These are phyloP conservation scores for Choricystis sp. DNA, from an alignment of 139 green algal genomes.

Conservation along the genomic window DNA sequence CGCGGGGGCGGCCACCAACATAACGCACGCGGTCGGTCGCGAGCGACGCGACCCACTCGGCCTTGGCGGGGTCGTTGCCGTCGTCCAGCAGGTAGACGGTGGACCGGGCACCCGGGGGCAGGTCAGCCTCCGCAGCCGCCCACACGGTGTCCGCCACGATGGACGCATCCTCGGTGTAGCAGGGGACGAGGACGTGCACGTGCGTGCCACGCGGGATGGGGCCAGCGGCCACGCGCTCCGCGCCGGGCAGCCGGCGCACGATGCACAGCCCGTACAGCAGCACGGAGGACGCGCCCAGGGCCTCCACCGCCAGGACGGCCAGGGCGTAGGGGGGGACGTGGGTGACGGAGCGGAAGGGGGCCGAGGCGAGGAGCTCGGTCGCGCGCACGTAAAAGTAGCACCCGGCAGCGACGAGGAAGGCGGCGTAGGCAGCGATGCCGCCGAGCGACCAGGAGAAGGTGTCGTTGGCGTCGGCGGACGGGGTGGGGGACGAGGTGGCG, in stretches of 20 bases:
- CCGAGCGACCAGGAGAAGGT: neutral
- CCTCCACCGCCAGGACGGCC: neutral
- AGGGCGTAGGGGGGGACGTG: neutral
- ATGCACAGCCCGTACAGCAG: neutral
- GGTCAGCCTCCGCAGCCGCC: neutral
- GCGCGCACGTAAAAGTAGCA: neutral
- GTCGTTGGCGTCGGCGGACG: neutral
- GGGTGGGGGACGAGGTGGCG: neutral
- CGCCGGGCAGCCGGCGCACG: too few species aligned
- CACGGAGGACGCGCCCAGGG: neutral
- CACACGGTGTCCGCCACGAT: slow-evolving; percentile 10
- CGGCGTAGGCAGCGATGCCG: neutral
- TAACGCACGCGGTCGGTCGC: slow-evolving; percentile 13
- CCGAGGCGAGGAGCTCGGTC: neutral
- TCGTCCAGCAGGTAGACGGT: slow-evolving; percentile 9
- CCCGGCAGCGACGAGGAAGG: neutral
- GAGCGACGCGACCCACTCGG: slow-evolving; percentile 2
- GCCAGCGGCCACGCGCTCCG: too few species aligned
- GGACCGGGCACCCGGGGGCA: neutral
- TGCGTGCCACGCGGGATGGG: slow-evolving; percentile 1
- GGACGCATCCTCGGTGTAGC: slow-evolving; percentile 17
- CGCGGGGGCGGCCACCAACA: slow-evolving; percentile 21
- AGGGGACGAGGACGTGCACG: slow-evolving; percentile 13
- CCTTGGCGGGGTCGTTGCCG: slow-evolving; percentile 11
- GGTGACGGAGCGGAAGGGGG: neutral